phyloP scores from a whole-genome alignment of 306 rosid genomes.

The Prunus armeniaca region DNA sequence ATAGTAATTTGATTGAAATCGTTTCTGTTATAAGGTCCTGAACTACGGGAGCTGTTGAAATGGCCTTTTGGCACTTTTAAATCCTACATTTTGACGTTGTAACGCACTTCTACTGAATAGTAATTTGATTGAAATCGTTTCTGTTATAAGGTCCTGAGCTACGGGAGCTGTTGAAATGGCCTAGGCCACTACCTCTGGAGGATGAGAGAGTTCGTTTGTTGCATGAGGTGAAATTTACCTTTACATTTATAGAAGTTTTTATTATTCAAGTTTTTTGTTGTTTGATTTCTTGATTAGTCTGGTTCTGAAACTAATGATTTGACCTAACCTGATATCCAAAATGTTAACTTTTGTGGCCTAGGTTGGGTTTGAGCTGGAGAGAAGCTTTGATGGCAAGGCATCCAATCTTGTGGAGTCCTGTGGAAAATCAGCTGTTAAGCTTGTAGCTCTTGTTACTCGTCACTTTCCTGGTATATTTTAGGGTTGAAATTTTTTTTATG shows the following conservation, averaged over 20 bases:
- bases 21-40: constrained; percentile 55
- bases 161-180: constrained; percentile 82
- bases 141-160: constrained; percentile 64
- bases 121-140: constrained; percentile 21
- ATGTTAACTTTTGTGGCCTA: not conserved
- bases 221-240: constrained; percentile 61
- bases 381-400: constrained; percentile 77
- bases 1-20: constrained; percentile 17
- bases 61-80: constrained; percentile 50
- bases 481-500: not conserved
- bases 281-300: not conserved
- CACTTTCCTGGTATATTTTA: constrained; percentile 87
- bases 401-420: constrained; percentile 70
- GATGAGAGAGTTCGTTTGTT: constrained; percentile 89
- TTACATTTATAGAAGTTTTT: constrained; percentile 2
- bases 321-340: not conserved
- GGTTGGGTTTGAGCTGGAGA: constrained; percentile 77
- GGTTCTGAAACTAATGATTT: constrained; percentile 12
- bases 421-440: constrained; percentile 88
- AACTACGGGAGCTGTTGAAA: constrained; percentile 65
- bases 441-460: constrained; percentile 75
- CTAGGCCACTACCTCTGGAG: constrained; percentile 95
- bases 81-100: not conserved
- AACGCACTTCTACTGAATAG: not conserved
- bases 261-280: constrained; percentile 5